Base-by-base conservation (phyloP, 495 filamentous ascomycete species). In the Bryoglossum gracile region DNA sequence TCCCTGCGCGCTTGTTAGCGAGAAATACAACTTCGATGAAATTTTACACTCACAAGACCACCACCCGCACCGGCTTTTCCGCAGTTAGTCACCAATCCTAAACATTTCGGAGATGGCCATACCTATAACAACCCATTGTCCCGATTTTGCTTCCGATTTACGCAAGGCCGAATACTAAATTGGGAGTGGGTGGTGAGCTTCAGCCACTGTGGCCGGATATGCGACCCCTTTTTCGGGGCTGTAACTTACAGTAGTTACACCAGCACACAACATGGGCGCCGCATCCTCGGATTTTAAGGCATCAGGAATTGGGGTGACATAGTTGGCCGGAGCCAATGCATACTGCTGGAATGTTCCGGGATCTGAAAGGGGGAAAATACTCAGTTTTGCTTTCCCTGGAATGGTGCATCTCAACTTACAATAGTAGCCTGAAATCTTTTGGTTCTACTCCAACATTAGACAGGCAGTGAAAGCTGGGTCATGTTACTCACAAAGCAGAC, bases 261-360 rank as follows among this genome's bases (percentile, higher is more conserved):
- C 77, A 11, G 73, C 79, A 62, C 77, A 83, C 47, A 82, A 70
- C 67, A 83, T 73, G 4, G 83, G 83, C 0, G 83, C 82, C 8
- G 82, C 83, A 13, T 72, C 63, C 28, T 71, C 78, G 2, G 74
- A 78, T 10, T 62, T 60, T 4, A 86, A 64, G 4, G 58, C 65
- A 3, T 83, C 81, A 4, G 83, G 83, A 60, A 86, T 83, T 1
- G 79, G 80, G 1, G 82, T 85, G 17, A 86, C 81, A 55, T 86
- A 81, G 60, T 74, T 74, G 3, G 80, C 80, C 4, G 80, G 76
- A 0, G 73, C 75, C 1, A 83, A 48, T n/a, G 75, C 73, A 56
- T 85, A 43, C 23, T 43, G 24, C 18, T 43, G 82, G 63, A 88
- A 87, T 19, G 82, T 87, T 25, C 83, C 82, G 0, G 81, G 81